phyloP scores from a whole-genome alignment of 73 alveolate genomes.

The Paramecium caudatum region DNA sequence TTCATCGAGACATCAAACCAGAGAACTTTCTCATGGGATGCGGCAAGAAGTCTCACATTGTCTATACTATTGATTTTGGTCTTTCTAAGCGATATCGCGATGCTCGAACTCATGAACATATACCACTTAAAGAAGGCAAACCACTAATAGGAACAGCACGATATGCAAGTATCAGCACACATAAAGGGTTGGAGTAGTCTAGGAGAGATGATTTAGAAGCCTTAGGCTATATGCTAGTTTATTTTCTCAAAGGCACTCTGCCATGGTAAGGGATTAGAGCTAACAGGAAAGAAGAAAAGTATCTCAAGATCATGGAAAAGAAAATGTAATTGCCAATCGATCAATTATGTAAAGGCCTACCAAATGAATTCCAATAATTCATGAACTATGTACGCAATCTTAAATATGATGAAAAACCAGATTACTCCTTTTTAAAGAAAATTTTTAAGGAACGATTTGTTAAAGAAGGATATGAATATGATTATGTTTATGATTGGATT shows the following conservation, averaged over 20 bases:
- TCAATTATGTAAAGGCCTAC: slow-evolving; percentile 85
- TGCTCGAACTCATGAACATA: slow-evolving; percentile 78
- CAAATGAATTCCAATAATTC: slow-evolving; percentile 49
- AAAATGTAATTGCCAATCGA: slow-evolving; percentile 90
- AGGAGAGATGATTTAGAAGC: slow-evolving; percentile 90
- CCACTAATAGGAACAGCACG: slow-evolving; percentile 86
- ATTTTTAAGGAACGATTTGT: slow-evolving; percentile 82
- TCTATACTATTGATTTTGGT: slow-evolving; percentile 95
- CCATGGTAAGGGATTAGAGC: slow-evolving; percentile 99
- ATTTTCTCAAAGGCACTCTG: slow-evolving; percentile 80
- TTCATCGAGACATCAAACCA: slow-evolving; percentile 97
- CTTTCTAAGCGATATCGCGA: slow-evolving; percentile 90
- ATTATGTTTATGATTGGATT: slow-evolving; percentile 83
- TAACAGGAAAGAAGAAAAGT: slow-evolving; percentile 92
- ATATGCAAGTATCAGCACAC: slow-evolving; percentile 86
- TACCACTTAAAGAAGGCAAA: slow-evolving; percentile 77
- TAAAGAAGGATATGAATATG: slow-evolving; percentile 81
- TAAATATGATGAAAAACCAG: slow-evolving; percentile 92
- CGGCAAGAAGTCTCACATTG: slow-evolving; percentile 82
- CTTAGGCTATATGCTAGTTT: slow-evolving; percentile 85
- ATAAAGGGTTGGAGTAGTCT: slow-evolving; percentile 90
- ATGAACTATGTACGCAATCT: slow-evolving; percentile 81
- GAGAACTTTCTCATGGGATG: slow-evolving; percentile 87
- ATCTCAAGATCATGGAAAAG: slow-evolving; percentile 89
- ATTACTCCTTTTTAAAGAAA: slow-evolving; percentile 83